phyloP scores from a whole-genome alignment of 495 filamentous ascomycete species.

The Aspergillus incahuasiensis region DNA sequence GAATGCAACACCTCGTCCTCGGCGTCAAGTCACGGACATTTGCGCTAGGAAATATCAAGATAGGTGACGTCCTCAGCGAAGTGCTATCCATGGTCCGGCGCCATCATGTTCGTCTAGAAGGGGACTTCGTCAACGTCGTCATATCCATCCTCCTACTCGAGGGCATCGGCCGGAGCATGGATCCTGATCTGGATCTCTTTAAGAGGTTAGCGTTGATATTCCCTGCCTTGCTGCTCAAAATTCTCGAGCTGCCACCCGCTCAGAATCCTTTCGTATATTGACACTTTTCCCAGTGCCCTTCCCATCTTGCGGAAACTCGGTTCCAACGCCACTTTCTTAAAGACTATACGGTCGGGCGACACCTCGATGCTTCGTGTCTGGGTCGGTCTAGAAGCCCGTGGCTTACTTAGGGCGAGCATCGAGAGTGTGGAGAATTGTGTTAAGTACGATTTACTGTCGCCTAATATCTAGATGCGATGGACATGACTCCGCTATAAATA shows the following conservation, averaged over 20 bases:
- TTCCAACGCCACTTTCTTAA: slow-evolving; percentile 49
- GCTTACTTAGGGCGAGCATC: slow-evolving; percentile 79
- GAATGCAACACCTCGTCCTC: slow-evolving; percentile 94
- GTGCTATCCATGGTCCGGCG: slow-evolving; percentile 87
- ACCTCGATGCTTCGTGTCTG: slow-evolving; percentile 93
- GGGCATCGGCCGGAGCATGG: slow-evolving; percentile 82
- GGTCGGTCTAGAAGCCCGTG: slow-evolving; percentile 84
- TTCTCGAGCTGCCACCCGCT: not conserved
- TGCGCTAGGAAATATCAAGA: slow-evolving; percentile 90
- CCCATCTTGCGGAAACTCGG: slow-evolving; percentile 90
- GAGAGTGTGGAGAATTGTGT: slow-evolving; percentile 85
- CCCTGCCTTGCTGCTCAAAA: not conserved
- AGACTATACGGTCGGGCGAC: slow-evolving; percentile 60
- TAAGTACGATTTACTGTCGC: slow-evolving; percentile 75
- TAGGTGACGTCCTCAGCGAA: slow-evolving; percentile 88
- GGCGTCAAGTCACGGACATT: slow-evolving; percentile 86
- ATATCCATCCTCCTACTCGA: slow-evolving; percentile 91
- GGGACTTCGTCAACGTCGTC: slow-evolving; percentile 98
- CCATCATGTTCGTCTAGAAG: slow-evolving; percentile 93
- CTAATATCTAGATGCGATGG: slow-evolving; percentile 58
- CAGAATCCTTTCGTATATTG: not conserved
- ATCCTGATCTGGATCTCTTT: slow-evolving; percentile 85
- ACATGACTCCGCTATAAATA: not conserved
- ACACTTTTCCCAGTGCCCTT: slow-evolving; percentile 55
- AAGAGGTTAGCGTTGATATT: slow-evolving; percentile 52